Base-by-base conservation (phyloP, 176 grass and related monocot genomes). In the Oryza officinalis region DNA sequence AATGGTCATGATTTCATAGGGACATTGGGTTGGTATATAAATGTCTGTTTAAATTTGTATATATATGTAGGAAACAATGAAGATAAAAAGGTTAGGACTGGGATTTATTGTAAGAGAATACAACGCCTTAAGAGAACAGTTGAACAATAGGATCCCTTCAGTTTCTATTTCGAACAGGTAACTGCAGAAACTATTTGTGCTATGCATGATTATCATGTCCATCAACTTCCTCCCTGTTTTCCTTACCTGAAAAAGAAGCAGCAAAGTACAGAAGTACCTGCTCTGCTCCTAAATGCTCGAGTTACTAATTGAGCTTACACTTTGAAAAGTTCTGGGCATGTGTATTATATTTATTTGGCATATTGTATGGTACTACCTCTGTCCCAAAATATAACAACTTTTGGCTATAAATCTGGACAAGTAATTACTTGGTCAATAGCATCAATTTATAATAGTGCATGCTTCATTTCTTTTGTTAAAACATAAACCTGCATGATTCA, bases 1-100 rank as follows among this genome's bases (percentile, higher is more conserved):
- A 82, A 84, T 67, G 57, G 11, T 13, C 28, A 41, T 71, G 65
- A 5, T 67, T 84, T 78, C 80, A 45, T 60, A 33, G 46, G 30
- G 7, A 17, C 59, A 63, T 70, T 61, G 61, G 33, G 12, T 40
- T 59, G 38, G 17, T 47, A 67, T 74, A 27, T 78, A 37, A 25
- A 52, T 81, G 74, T 85, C 32, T 74, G 4, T 82, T 77, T 47
- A 47, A 60, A 75, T 71, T 37, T 87, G 15, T 83, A 13, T 43
- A 25, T 35, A 43, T 72, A 23, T 84, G 45, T 80, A 98, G 96
- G 93, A 87, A 83, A 95, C 52, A 47, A 76, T 98, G 93, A 87
- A 73, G 80, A 90, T 50, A 86, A 93, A 90, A 88, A 85, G 78
- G 27, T 78, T 98, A 44, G 80, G 71, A 69, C 31, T 93, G 79